Evolutionary conservation across 352 stramenopile genomes (phyloP).

Genomic region (Phytophthora aleatoria): DNA sequence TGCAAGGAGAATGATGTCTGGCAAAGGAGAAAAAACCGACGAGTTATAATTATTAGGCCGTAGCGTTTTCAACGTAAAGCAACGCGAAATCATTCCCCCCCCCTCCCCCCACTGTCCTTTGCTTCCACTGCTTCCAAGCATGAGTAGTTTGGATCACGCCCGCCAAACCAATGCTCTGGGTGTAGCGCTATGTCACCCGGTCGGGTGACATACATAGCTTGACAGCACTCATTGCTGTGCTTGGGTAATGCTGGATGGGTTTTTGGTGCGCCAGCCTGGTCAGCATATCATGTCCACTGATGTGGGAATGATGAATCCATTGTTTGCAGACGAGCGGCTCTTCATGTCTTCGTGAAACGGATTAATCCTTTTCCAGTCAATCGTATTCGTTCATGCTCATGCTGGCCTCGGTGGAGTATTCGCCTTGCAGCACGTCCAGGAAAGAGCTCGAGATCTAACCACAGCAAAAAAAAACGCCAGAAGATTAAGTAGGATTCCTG

Average conservation of each 20-base stretch:
- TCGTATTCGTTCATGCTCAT: slow-evolving; percentile 50
- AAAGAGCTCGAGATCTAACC: slow-evolving; percentile 47
- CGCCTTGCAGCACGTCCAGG: slow-evolving; percentile 40
- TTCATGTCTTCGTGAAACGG: slow-evolving; percentile 1
- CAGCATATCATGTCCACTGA: not conserved
- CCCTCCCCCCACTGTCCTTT: not conserved
- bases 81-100: slow-evolving; percentile 14
- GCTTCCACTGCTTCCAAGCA: not conserved
- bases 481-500: not conserved
- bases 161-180: not conserved
- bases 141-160: no score
- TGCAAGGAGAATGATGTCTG: slow-evolving; percentile 3
- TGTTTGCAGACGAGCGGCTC: not conserved
- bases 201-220: no score
- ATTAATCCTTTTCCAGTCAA: slow-evolving; percentile 11
- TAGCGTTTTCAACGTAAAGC: slow-evolving; percentile 16
- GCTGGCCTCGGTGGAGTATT: slow-evolving; percentile 56
- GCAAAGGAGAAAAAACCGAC: slow-evolving; percentile 18
- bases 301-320: slow-evolving; percentile 4
- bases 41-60: slow-evolving; percentile 32
- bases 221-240: not conserved
- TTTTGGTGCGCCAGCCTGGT: no score
- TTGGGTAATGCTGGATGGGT: no score
- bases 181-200: not conserved
- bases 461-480: not conserved